Evolutionary conservation across 1,139 yeast genomes (phyloP), one percentile per base, ranked within the genome.

Genomic region (Debaryomyces fabryi): DNA sequence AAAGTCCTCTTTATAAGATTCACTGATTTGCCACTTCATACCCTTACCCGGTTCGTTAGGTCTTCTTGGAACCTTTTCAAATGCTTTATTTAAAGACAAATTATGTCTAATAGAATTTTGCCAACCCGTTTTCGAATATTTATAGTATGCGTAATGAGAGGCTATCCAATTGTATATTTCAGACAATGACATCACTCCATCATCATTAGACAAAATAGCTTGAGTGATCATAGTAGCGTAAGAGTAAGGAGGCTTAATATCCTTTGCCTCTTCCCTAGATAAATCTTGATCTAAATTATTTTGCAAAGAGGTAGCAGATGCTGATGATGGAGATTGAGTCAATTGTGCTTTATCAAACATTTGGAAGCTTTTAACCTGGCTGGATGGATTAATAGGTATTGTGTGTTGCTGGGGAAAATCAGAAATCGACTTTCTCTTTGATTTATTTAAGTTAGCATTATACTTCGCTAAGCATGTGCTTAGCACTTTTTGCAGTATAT

Each of bases 141-240:
- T 82, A 68, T 93, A 93, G 68, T 88, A 93, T 40, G 98, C 93
- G 68, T 91, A 93, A 64, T 87, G 92, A 27, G 81, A 69, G 10
- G 96, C 73, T 46, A 93, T 93, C 92, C 96, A 93, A 56, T 84
- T 86, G 68, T 93, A 93, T 50, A 93, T 93, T 61, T 93, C 98
- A 1, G 96, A 82, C 56, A 93, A 71, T 8, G 97, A 88, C 78
- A 93, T 78, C 42, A 88, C 91, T 44, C 96, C 96, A 49, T 92
- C 96, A 1, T 82, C 79, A 50, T 91, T 88, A 2, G 96, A 88
- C 57, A 95, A 72, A 34, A 95, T 93, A 0, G 99, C 97, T 65
- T 93, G 98, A 2, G 99, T 90, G 58, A 93, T 93, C 97, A 93
- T 91, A 2, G 98, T 93, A 0, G 99, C 99, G 65, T 93, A 93